phyloP scores from a whole-genome alignment of 345 rosid species.

The Dipteronia sinensis region DNA sequence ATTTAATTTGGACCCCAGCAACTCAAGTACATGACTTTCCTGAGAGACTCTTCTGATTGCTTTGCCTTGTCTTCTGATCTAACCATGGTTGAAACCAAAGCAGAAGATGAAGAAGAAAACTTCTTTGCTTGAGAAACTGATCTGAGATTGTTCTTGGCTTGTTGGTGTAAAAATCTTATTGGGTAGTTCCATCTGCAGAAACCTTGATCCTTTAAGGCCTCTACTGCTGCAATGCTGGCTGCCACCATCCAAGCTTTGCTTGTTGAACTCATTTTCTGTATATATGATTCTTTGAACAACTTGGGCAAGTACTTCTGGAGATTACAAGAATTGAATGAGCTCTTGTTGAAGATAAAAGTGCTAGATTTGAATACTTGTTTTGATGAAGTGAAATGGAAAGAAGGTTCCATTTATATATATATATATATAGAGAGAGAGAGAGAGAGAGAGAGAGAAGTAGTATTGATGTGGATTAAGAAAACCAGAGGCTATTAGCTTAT shows the following conservation, averaged over 20 bases:
- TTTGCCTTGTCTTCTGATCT: slow-evolving; percentile 23
- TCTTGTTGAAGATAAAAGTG: neutral
- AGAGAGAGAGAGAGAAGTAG: too few species aligned
- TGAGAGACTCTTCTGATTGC: slow-evolving; percentile 49
- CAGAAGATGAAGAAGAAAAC: slow-evolving; percentile 27
- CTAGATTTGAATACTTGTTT: neutral
- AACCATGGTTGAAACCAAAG: slow-evolving; percentile 3
- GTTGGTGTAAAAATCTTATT: slow-evolving; percentile 35
- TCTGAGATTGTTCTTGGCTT: slow-evolving; percentile 29
- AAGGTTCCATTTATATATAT: neutral
- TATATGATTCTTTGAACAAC: neutral
- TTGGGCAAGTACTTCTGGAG: neutral
- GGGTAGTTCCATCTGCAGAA: slow-evolving; percentile 57
- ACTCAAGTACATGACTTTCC: slow-evolving; percentile 57
- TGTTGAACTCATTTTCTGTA: slow-evolving; percentile 40
- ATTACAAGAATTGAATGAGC: neutral
- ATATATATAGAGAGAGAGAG: too few species aligned
- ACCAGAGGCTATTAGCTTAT: neutral
- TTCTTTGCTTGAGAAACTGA: slow-evolving; percentile 34
- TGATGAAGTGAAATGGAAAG: neutral
- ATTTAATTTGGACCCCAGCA: slow-evolving; percentile 49
- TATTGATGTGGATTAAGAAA: neutral
- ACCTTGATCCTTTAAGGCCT: slow-evolving; percentile 66
- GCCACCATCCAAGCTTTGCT: slow-evolving; percentile 57
- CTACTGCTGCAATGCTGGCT: slow-evolving; percentile 54